These are phyloP conservation scores for Ascochyta viciae-villosae DNA, from an alignment of 2,329 filamentous ascomycete genomes.

Conservation along the genomic window DNA sequence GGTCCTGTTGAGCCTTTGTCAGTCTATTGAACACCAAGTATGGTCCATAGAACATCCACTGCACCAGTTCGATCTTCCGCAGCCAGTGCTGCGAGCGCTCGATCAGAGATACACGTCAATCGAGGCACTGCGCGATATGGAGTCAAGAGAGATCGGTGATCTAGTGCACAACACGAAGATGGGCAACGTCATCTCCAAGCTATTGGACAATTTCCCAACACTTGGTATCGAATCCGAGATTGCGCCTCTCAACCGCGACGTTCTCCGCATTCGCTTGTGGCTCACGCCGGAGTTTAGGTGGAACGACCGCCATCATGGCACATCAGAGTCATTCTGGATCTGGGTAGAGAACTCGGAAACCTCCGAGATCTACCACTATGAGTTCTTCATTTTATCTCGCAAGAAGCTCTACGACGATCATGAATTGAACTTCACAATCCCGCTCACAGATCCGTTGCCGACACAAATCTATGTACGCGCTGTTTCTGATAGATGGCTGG, in stretches of 20 bases:
- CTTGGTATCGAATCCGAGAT: slow-evolving; percentile 92
- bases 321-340: slow-evolving; percentile 95
- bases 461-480: slow-evolving; percentile 95
- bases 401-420: slow-evolving; percentile 95
- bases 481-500: slow-evolving; percentile 94
- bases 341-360: slow-evolving; percentile 99
- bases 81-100: slow-evolving; percentile 81
- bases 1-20: slow-evolving; percentile 88
- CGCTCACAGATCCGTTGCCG: slow-evolving; percentile 88
- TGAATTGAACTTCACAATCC: slow-evolving; percentile 97
- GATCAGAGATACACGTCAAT: slow-evolving; percentile 84
- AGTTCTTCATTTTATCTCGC: slow-evolving; percentile 91
- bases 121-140: slow-evolving; percentile 90
- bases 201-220: slow-evolving; percentile 91
- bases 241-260: slow-evolving; percentile 91
- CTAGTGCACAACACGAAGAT: slow-evolving; percentile 91
- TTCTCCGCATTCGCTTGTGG: slow-evolving; percentile 86
- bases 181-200: slow-evolving; percentile 79
- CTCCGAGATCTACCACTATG: slow-evolving; percentile 96
- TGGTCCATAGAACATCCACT: slow-evolving; percentile 97
- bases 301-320: slow-evolving; percentile 93
- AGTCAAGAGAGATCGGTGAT: slow-evolving; percentile 84
- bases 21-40: slow-evolving; percentile 94
- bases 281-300: slow-evolving; percentile 90
- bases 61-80: slow-evolving; percentile 90